A percentile compares a stretch with the other conserved stretches of the same genome.
These are phyloP conservation scores for Davidsoniella neocaledoniae DNA, from an alignment of 2,329 filamentous ascomycete genomes.

Conservation along the genomic window DNA sequence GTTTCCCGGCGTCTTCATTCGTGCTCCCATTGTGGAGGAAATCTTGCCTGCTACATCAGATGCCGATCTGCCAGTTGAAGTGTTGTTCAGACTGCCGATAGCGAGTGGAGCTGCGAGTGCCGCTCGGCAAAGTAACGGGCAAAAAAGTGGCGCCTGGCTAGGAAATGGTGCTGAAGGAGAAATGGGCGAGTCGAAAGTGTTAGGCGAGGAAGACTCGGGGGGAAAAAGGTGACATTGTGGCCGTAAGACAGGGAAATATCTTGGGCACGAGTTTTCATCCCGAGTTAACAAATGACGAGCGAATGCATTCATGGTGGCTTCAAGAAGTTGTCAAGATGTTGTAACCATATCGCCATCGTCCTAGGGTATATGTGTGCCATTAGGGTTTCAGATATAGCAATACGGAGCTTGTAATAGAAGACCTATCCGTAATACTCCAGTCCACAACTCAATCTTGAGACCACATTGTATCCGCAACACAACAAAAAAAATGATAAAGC, in stretches of 20 bases:
- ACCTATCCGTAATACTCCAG: too few relatives aligned
- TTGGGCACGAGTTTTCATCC: slow-evolving; percentile 94
- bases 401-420: too few relatives aligned
- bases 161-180: too few relatives aligned
- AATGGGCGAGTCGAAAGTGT: too few relatives aligned
- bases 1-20: slow-evolving; percentile 81
- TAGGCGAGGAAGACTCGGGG: slow-evolving; percentile 29
- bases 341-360: too few relatives aligned
- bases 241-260: slow-evolving; percentile 77
- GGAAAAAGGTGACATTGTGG: slow-evolving; percentile 72
- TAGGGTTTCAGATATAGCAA: too few relatives aligned
- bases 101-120: slow-evolving; percentile 23
- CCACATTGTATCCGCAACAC: too few relatives aligned
- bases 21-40: slow-evolving; percentile 82
- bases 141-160: slow-evolving; percentile 16
- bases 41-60: slow-evolving; percentile 33
- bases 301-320: slow-evolving; percentile 93
- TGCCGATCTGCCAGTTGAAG: slow-evolving; percentile 25
- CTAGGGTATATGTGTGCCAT: too few relatives aligned
- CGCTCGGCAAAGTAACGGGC: slow-evolving; percentile 23
- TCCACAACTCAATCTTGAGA: too few relatives aligned
- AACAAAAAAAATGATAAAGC: too few relatives aligned
- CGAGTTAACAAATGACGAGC: slow-evolving; percentile 70
- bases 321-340: slow-evolving; percentile 32
- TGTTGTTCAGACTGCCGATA: slow-evolving; percentile 34